Conservation (phyloP, 352 stramenopile genomes). For the Globisporangium splendens region DNA sequence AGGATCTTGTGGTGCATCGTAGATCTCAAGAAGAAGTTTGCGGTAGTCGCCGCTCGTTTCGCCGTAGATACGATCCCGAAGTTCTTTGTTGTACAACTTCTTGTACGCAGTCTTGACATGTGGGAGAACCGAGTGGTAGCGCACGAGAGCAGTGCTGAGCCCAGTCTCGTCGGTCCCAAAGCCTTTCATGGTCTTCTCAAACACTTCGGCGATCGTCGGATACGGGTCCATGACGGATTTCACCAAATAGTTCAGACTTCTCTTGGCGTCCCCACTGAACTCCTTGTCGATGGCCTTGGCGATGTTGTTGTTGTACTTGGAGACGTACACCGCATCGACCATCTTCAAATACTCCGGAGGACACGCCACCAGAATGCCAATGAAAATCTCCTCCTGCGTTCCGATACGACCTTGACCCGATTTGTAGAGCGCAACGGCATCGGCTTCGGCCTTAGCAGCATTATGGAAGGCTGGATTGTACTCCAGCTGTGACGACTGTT, state of each 20-base stretch:
- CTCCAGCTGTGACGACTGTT: constrained; percentile 30
- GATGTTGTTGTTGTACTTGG: constrained; percentile 82
- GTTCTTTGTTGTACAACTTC: constrained; percentile 48
- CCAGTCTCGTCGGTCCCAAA: constrained; percentile 62
- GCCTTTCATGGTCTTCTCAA: constrained; percentile 73
- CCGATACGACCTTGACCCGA: constrained; percentile 66
- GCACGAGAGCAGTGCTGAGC: constrained; percentile 52
- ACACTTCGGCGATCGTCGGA: constrained; percentile 59
- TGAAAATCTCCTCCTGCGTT: constrained; percentile 75
- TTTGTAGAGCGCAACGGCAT: constrained; percentile 71
- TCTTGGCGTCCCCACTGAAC: constrained; percentile 77
- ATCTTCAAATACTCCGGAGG: constrained; percentile 61
- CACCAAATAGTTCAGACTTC: constrained; percentile 58
- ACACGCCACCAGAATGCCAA: constrained; percentile 49
- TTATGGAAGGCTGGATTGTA: constrained; percentile 71
- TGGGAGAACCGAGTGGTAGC: constrained; percentile 52
- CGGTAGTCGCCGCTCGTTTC: constrained; percentile 65
- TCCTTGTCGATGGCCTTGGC: constrained; percentile 75
- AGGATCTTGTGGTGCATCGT: constrained; percentile 60
- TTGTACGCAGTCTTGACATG: constrained; percentile 59
- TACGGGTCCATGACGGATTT: constrained; percentile 56
- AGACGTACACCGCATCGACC: constrained; percentile 66
- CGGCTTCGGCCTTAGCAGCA: constrained; percentile 53
- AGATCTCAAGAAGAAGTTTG: constrained; percentile 57
- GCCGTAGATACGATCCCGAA: constrained; percentile 53